A percentile compares a stretch with the other conserved stretches of the same genome.
phyloP scores from a whole-genome alignment of 345 rosid genomes.

The Lumnitzera littorea region DNA sequence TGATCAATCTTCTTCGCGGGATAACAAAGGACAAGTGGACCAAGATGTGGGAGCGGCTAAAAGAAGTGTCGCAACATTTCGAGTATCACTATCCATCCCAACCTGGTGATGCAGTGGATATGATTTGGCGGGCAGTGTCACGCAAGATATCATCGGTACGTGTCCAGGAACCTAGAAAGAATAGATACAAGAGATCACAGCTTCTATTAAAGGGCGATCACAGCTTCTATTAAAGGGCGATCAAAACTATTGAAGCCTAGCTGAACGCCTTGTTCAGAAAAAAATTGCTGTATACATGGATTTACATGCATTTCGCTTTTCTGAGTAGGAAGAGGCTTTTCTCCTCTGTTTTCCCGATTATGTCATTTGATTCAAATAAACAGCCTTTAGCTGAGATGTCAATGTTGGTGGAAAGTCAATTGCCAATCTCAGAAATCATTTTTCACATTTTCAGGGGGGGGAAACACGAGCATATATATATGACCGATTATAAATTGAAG shows the following conservation, averaged over 20 bases:
- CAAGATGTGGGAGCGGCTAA: conserved; percentile 62
- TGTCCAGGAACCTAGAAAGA: conserved; percentile 40
- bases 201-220: conserved; percentile 7
- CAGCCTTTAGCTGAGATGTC: no score
- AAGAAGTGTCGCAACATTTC: conserved; percentile 43
- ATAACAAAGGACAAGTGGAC: conserved; percentile 52
- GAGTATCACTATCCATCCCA: conserved; percentile 73
- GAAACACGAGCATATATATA: no score
- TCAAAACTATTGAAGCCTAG: conserved; percentile 10
- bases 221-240: conserved; percentile 13
- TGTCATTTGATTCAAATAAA: no score
- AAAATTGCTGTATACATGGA: background rate
- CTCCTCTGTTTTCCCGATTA: background rate
- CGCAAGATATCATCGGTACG: conserved; percentile 41
- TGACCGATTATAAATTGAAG: no score
- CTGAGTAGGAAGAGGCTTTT: background rate
- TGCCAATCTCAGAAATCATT: no score
- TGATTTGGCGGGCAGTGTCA: conserved; percentile 78
- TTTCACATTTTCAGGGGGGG: no score
- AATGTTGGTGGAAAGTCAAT: no score
- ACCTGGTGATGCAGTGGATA: conserved; percentile 73
- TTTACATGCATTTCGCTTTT: background rate
- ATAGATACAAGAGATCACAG: conserved; percentile 46
- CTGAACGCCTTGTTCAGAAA: conserved; percentile 1
- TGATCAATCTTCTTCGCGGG: conserved; percentile 59